A percentile compares a stretch with the other conserved stretches of the same genome.
Evolutionary conservation across 2,329 filamentous ascomycete genomes (phyloP).

Genomic region (Aspergillus piperis): DNA sequence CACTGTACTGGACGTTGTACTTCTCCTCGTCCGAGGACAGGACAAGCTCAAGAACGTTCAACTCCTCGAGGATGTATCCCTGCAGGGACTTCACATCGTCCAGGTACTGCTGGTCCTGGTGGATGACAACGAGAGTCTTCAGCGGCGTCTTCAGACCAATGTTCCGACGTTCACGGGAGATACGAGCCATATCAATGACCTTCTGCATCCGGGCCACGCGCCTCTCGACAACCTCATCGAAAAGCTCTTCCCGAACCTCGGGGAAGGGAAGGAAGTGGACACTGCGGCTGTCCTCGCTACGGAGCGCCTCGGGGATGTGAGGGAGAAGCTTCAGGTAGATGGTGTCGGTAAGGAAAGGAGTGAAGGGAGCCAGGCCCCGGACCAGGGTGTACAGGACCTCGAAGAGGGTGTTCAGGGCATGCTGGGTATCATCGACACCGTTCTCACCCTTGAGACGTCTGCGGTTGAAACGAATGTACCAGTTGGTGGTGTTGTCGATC

Average conservation of each 20-base stretch:
- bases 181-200: conserved; percentile 86
- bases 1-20: conserved; percentile 90
- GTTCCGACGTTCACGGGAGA: conserved; percentile 79
- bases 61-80: conserved; percentile 85
- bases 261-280: conserved; percentile 94
- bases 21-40: conserved; percentile 83
- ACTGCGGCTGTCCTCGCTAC: conserved; percentile 73
- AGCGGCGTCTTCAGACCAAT: conserved; percentile 89
- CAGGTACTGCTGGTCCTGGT: conserved; percentile 78
- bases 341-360: conserved; percentile 90
- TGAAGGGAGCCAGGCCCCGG: conserved; percentile 88
- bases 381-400: conserved; percentile 89
- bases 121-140: conserved; percentile 85
- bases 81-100: conserved; percentile 84
- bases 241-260: conserved; percentile 82
- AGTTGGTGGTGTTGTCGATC: conserved; percentile 96
- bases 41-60: conserved; percentile 84
- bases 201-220: conserved; percentile 89
- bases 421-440: conserved; percentile 79
- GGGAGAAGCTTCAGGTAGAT: conserved; percentile 84
- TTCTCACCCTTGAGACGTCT: conserved; percentile 88
- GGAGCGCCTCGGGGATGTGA: conserved; percentile 73
- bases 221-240: conserved; percentile 82
- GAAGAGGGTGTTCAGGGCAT: conserved; percentile 91
- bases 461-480: conserved; percentile 96